These are phyloP conservation scores for Magnusiomyces fungicola DNA, from an alignment of 1,139 yeast genomes.

Conservation along the genomic window DNA sequence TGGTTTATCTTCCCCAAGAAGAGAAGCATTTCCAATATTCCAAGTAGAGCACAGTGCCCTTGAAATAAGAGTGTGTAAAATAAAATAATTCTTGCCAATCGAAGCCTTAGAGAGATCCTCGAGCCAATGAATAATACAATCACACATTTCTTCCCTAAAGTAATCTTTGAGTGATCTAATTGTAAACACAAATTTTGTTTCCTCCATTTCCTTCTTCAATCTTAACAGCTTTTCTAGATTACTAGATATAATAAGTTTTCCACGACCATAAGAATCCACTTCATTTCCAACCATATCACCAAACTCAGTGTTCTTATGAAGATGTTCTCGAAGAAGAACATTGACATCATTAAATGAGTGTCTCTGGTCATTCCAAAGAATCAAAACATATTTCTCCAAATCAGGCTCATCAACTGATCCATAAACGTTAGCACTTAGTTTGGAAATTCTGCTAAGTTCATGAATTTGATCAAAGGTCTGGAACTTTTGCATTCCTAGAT, in stretches of 20 bases:
- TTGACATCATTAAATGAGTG: conserved; percentile 71
- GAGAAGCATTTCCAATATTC: conserved; percentile 34
- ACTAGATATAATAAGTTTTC: conserved; percentile 53
- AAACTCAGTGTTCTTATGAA: conserved; percentile 57
- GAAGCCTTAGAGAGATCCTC: conserved; percentile 51
- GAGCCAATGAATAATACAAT: conserved; percentile 61
- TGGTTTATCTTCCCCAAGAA: conserved; percentile 3
- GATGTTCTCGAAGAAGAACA: conserved; percentile 55
- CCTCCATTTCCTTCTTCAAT: conserved; percentile 46
- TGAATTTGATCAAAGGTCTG: conserved; percentile 22
- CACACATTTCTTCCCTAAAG: conserved; percentile 77
- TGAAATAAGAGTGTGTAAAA: conserved; percentile 48
- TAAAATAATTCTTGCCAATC: conserved; percentile 43
- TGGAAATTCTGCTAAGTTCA: conserved; percentile 29
- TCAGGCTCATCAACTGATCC: conserved; percentile 39
- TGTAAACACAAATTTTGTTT: conserved; percentile 60
- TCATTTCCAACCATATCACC: conserved; percentile 66
- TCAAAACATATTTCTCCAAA: conserved; percentile 48
- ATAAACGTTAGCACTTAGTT: conserved; percentile 35
- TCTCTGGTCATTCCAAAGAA: conserved; percentile 72
- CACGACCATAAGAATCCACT: conserved; percentile 61
- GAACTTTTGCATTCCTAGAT: conserved; percentile 34
- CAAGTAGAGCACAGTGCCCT: conserved; percentile 48
- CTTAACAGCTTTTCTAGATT: conserved; percentile 45
- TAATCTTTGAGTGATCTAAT: conserved; percentile 62